Conservation (phyloP, 2,329 filamentous ascomycete genomes). For the Teratosphaeria pseudoeucalypti region DNA sequence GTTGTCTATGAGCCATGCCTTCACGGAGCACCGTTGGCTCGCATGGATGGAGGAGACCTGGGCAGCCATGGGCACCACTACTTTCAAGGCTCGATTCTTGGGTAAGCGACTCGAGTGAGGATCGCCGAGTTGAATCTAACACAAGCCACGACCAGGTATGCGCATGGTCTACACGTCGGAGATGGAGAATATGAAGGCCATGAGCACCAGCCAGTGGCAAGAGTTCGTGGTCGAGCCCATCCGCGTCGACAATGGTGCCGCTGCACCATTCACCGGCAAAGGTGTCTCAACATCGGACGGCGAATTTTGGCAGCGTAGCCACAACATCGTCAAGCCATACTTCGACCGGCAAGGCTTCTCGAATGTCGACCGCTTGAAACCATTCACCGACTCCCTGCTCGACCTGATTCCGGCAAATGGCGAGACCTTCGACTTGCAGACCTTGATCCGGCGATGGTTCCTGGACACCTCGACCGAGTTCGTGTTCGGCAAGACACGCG, state of each 20-base stretch:
- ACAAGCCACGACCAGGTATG: too few relatives aligned
- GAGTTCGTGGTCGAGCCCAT: conserved; percentile 23
- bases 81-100: too few relatives aligned
- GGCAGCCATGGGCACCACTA: too few relatives aligned
- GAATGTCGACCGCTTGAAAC: conserved; percentile 14
- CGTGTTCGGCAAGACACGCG: conserved; percentile 23
- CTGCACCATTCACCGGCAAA: conserved; percentile 2
- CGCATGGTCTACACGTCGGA: too few relatives aligned
- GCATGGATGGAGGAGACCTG: too few relatives aligned
- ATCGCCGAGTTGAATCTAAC: too few relatives aligned
- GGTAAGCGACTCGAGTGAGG: too few relatives aligned
- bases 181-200: conserved; percentile 24
- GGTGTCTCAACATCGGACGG: conserved; percentile 23
- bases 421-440: conserved; percentile 23
- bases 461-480: conserved; percentile 29
- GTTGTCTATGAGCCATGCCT: too few relatives aligned
- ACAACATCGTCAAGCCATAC: conserved; percentile 15
- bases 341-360: conserved; percentile 18
- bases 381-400: too few relatives aligned
- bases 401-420: conserved; percentile 6
- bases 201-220: conserved; percentile 22
- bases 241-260: conserved; percentile 19
- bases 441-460: conserved; percentile 16
- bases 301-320: conserved; percentile 11
- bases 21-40: too few relatives aligned